Evolutionary conservation across 129 eudicot genomes (phyloP), one percentile per base, ranked within the genome.

Genomic region (Scalesia atractyloides): DNA sequence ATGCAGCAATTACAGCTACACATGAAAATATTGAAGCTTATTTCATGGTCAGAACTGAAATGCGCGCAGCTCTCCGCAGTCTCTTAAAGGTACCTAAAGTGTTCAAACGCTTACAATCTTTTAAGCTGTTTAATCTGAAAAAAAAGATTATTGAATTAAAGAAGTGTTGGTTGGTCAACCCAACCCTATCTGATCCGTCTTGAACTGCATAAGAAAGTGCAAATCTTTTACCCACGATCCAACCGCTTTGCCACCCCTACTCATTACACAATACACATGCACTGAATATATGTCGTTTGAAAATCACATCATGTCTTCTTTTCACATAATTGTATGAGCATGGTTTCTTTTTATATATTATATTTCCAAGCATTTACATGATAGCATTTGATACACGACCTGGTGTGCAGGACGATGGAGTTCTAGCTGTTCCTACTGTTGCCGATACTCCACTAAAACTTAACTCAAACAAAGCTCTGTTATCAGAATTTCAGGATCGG

Each of bases 21-120:
- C 86, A 76, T 70, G 90, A 87, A 64, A 87, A 87, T 70, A 80
- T 84, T 24, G 90, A 87, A 77, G 69, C 79, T 68, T 75, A 85
- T 30, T 93, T 89, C 61, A 90, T 85, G 77, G 90, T 93, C 66
- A 86, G 90, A 76, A 79, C 85, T 3, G 98, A 93, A 75, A 87
- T 93, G 89, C 86, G 97, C 44, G 81, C 76, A 74, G 92, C 95
- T 64, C 75, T 93, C 9, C 86, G 79, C 41, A 82, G 73, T 76
- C 90, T 93, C 34, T 74, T 93, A 70, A 89, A 89, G 98, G 97
- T 93, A 57, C 39, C 16, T 57, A 57, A 22, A 22, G 36, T 24
- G 64, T 24, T 12, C 13, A 15, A 20, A 34, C 22, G 64, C 37
- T 57, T 57, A 11, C 64, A 39, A 39, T 8, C 64, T 56, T 33